phyloP scores from a whole-genome alignment of 768 basidiomycete genomes.

The Baorangia bicolor region DNA sequence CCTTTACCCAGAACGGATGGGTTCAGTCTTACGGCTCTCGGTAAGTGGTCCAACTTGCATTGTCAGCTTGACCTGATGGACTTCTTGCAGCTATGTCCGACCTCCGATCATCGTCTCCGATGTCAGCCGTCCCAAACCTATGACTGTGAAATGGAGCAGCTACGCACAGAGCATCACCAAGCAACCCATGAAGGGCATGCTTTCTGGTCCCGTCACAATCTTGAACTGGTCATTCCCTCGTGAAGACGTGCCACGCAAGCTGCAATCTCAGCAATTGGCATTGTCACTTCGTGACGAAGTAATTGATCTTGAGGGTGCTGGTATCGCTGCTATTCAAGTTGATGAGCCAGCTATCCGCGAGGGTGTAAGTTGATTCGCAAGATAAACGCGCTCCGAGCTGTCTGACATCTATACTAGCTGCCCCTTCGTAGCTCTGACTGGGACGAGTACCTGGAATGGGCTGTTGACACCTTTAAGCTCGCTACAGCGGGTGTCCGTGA shows the following conservation, averaged over 20 bases:
- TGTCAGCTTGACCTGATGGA: conserved; percentile 7
- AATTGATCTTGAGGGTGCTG: conserved; percentile 92
- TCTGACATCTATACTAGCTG: conserved; percentile 46
- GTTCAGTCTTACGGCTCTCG: conserved; percentile 99
- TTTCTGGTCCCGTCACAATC: conserved; percentile 97
- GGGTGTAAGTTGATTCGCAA: conserved; percentile 58
- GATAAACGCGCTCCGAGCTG: background rate
- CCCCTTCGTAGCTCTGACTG: conserved; percentile 96
- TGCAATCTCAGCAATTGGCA: conserved; percentile 98
- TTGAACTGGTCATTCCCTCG: conserved; percentile 99
- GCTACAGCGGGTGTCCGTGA: conserved; percentile 95
- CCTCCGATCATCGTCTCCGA: conserved; percentile 99
- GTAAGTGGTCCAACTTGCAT: conserved; percentile 38
- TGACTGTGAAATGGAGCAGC: conserved; percentile 96
- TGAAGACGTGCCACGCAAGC: conserved; percentile 92
- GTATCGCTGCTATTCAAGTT: conserved; percentile 97
- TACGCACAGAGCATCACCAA: conserved; percentile 94
- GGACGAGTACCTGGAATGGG: conserved; percentile 96
- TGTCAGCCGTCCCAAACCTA: conserved; percentile 86
- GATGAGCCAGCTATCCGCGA: conserved; percentile 99
- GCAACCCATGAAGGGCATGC: conserved; percentile 99
- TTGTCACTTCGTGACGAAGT: conserved; percentile 98
- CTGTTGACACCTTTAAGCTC: conserved; percentile 98
- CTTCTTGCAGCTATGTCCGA: conserved; percentile 74
- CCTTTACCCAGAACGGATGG: conserved; percentile 99